Evolutionary conservation across 1,284 basidiomycete species (phyloP), one percentile per base, ranked within the genome.

Genomic region (Papiliotrema laurentii): DNA sequence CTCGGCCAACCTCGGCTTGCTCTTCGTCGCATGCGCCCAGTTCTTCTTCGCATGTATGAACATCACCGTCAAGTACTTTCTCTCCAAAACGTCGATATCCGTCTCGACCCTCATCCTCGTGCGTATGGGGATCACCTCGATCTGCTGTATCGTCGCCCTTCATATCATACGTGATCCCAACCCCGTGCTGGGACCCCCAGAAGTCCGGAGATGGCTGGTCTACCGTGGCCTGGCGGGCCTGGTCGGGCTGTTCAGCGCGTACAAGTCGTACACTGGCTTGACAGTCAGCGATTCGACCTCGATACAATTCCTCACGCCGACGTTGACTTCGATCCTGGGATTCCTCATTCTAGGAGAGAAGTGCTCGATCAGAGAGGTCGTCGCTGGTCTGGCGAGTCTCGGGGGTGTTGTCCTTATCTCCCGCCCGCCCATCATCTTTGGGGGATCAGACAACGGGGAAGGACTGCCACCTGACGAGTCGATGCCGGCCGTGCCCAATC

Each of bases 241-340:
- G 40, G 50, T 62, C 16, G 69, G 69, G 10, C 52, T 74, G 9
- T 52, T 60, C 25, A 50, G 53, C 10, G 47, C 82, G 2, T 89
- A 89, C 66, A 85, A 82, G 63, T 81, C 83, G 1, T 72, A 89
- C 11, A 77, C 83, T 51, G 83, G 80, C 55, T 76, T 86, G 21
- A 82, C 84, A 0, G 74, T 89, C 0, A 85, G 84, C 11, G 87
- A 90, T 64, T 81, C 84, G 0, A 84, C 83, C 0, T 84, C 87
- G 14, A 75, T 92, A 43, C 83, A 83, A 0, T 90, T 89, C 73
- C 76, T 92, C 9, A 71, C 80, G 0, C 89, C 89, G 0, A 78
- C 83, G 48, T 76, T 79, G 10, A 87, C 85, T 0, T 83, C 81
- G 0, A 64, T 89, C n/a, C 73, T 83, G 2, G 87, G 83, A 0